Percentiles rank a stretch among this genome's conserved stretches.
phyloP scores from a whole-genome alignment of 306 rosid species.

The Mimosa bimucronata region DNA sequence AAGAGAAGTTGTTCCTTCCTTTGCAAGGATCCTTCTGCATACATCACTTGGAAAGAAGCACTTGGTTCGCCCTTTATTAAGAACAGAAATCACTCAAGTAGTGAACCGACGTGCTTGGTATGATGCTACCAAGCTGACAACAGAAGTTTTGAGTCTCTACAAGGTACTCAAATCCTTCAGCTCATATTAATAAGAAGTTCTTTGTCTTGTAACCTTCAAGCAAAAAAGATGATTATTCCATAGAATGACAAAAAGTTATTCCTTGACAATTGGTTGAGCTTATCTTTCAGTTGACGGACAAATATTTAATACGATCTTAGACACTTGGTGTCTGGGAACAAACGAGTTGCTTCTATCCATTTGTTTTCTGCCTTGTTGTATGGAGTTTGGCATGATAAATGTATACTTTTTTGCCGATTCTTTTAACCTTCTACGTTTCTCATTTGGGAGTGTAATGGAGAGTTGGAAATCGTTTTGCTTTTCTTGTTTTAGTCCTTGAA shows the following conservation, averaged over 20 bases:
- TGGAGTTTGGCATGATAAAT: constrained; percentile 25
- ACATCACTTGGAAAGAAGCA: constrained; percentile 97
- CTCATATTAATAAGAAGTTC: constrained; percentile 6
- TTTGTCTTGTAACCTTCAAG: constrained; percentile 10
- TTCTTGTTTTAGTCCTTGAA: neutral
- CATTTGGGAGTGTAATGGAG: neutral
- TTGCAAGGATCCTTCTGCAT: constrained; percentile 91
- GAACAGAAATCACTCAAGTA: constrained; percentile 92
- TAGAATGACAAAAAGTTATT: constrained; percentile 1
- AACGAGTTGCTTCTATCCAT: neutral
- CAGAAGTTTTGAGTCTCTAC: constrained; percentile 75
- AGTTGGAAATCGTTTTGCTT: neutral
- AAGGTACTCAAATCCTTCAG: constrained; percentile 59
- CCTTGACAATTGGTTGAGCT: neutral
- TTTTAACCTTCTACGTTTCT: neutral
- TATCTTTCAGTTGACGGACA: neutral
- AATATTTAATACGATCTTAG: constrained; percentile 11
- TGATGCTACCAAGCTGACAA: constrained; percentile 81
- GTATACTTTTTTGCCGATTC: neutral
- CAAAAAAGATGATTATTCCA: constrained; percentile 13
- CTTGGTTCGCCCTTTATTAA: constrained; percentile 86
- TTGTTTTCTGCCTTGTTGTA: constrained; percentile 5
- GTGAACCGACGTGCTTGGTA: constrained; percentile 95
- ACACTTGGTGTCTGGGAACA: neutral
- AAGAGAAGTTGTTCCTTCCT: constrained; percentile 95